Evolutionary conservation across 768 basidiomycete genomes (phyloP), one percentile per base, ranked within the genome.

Genomic region (Melanogaster broomeanus): DNA sequence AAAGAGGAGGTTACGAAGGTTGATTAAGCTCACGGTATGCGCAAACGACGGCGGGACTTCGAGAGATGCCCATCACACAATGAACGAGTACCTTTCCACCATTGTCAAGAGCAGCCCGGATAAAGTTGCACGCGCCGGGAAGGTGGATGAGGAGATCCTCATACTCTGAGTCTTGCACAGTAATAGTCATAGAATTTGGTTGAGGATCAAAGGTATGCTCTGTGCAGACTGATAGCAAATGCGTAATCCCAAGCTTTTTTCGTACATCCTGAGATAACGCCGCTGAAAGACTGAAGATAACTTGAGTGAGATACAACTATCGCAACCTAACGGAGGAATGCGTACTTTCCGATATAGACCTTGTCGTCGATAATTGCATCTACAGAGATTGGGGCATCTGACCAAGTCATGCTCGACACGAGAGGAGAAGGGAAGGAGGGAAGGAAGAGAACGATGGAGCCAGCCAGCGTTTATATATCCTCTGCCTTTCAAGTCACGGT

Each of bases 1-100:
- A 41, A 30, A 39, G 28, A 48, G 30, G 52, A 48, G 31, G 33
- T 15, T 28, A 27, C 25, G 28, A 12, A 13, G 21, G n/a, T 52
- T n/a, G 40, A 34, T 42, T 9, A 21, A 15, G 73, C 80, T 68
- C 63, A 82, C 79, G 63, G 61, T 77, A 84, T 15, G 81, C 82
- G 44, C 77, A 78, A 22, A 83, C 72, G 22, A 81, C 78, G 9
- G 87, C 82, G 34, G 81, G 72, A 56, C 86, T 88, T 54, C 88
- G 74, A 0, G 85, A 90, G 8, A 89, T 68, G 6, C 88, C 88
- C 80, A 87, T 85, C 10, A 83, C 72, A 61, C 88, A 89, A 55
- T 90, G 88, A 13, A 89, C 83, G 10, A 90, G 76, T 6, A 88
- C 80, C 41, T 71, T 75, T 0, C 85, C 85, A 22, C 78, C 77